A percentile compares a stretch with the other conserved stretches of the same genome.
phyloP scores from a whole-genome alignment of 768 basidiomycete species.

The Fistulinella prunicolor region DNA sequence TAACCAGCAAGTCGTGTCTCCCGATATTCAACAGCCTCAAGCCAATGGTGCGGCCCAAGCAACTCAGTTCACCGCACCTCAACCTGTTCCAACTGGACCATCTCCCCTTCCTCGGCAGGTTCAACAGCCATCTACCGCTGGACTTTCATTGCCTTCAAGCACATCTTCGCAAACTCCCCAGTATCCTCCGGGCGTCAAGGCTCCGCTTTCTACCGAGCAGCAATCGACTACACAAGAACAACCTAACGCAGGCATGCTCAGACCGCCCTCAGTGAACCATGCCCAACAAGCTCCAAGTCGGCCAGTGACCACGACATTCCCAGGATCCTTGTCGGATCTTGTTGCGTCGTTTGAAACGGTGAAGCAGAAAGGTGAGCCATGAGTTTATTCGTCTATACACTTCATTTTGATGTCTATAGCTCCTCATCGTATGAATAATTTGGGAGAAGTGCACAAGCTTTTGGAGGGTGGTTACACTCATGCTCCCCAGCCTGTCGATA shows the following conservation, averaged over 20 bases:
- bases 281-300: conserved; percentile 43
- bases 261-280: conserved; percentile 52
- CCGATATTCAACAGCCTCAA: conserved; percentile 39
- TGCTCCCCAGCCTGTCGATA: conserved; percentile 90
- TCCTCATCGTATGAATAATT: conserved; percentile 80
- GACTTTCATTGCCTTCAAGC: conserved; percentile 8
- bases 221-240: conserved; percentile 30
- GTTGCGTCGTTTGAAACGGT: conserved; percentile 94
- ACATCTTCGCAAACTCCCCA: conserved; percentile 40
- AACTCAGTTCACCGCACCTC: conserved; percentile 27
- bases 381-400: not conserved
- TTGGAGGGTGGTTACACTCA: conserved; percentile 88
- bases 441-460: conserved; percentile 89
- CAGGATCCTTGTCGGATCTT: conserved; percentile 85
- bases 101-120: conserved; percentile 51
- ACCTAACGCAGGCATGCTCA: conserved; percentile 40
- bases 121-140: conserved; percentile 37
- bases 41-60: conserved; percentile 32
- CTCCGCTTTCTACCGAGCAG: conserved; percentile 44
- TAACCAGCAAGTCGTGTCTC: conserved; percentile 37
- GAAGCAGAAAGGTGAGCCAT: conserved; percentile 86
- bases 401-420: conserved; percentile 36
- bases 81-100: conserved; percentile 37
- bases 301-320: conserved; percentile 54
- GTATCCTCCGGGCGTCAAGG: conserved; percentile 70